Percentiles rank a stretch among this genome's conserved stretches.
Conservation (phyloP, 2,329 filamentous ascomycete species). For the Cryphonectria carpinicola region DNA sequence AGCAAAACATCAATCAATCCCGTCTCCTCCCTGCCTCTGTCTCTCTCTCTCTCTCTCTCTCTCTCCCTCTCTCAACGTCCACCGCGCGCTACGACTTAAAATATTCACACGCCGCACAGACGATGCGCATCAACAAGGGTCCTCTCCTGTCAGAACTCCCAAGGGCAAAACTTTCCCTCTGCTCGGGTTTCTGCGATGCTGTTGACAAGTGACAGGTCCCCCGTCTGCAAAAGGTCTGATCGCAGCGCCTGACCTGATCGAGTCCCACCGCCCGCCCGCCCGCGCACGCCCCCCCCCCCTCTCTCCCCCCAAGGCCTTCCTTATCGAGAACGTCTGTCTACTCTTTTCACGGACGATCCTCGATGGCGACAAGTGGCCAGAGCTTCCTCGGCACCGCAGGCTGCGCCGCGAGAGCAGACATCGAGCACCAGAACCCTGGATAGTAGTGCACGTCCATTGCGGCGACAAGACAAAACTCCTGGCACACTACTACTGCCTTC, state of each 20-base stretch:
- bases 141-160: background rate
- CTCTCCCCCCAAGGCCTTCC: background rate
- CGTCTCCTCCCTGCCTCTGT: too few relatives aligned
- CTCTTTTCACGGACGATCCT: background rate
- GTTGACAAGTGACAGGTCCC: background rate
- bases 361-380: background rate
- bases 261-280: background rate
- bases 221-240: background rate
- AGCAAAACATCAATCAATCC: background rate
- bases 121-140: background rate
- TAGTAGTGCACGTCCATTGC: background rate
- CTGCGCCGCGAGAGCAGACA: background rate
- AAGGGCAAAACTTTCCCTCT: background rate
- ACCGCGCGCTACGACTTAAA: background rate
- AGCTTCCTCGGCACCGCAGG: conserved; percentile 1
- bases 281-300: background rate
- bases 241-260: background rate
- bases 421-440: background rate
- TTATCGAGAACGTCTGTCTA: background rate
- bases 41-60: too few relatives aligned
- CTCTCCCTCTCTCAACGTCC: background rate
- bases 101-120: background rate
- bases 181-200: background rate
- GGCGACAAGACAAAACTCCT: background rate
- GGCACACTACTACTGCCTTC: background rate